Percentiles rank a stretch among this genome's conserved stretches.
Conservation (phyloP, 2,329 filamentous ascomycete species). For the Xylaria sp. region DNA sequence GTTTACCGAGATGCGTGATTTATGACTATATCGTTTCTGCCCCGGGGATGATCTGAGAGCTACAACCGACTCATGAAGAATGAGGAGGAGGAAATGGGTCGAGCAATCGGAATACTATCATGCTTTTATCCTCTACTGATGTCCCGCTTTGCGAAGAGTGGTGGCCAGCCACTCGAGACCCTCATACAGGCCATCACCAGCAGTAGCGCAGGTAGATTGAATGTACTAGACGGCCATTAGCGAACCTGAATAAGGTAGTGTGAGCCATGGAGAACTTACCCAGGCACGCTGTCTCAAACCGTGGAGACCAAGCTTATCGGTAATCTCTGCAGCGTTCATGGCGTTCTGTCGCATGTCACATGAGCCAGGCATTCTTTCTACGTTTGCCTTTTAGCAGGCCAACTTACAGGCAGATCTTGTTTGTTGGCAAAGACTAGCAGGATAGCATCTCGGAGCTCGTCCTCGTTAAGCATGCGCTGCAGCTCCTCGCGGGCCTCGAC, state of each 20-base stretch:
- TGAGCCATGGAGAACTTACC: slow-evolving; percentile 72
- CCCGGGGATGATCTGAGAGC: slow-evolving; percentile 65
- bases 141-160: slow-evolving; percentile 80
- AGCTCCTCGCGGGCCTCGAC: slow-evolving; percentile 96
- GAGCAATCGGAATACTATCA: slow-evolving; percentile 54
- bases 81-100: slow-evolving; percentile 56
- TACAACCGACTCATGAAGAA: slow-evolving; percentile 67
- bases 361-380: slow-evolving; percentile 48
- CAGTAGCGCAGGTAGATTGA: slow-evolving; percentile 99
- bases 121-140: slow-evolving; percentile 64
- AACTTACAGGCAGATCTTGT: slow-evolving; percentile 95
- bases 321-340: slow-evolving; percentile 99
- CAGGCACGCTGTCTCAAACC: slow-evolving; percentile 98
- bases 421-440: slow-evolving; percentile 99
- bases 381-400: not conserved
- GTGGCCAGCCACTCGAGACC: slow-evolving; percentile 94
- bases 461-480: slow-evolving; percentile 98
- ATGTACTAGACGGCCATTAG: slow-evolving; percentile 76
- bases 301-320: slow-evolving; percentile 99
- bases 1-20: slow-evolving; percentile 53
- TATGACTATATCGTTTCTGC: slow-evolving; percentile 66
- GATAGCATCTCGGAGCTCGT: slow-evolving; percentile 96
- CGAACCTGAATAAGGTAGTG: not conserved
- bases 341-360: slow-evolving; percentile 74
- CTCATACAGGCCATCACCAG: slow-evolving; percentile 99